Conservation (phyloP, 169 alveolate species). For the Cryptosporidium felis region DNA sequence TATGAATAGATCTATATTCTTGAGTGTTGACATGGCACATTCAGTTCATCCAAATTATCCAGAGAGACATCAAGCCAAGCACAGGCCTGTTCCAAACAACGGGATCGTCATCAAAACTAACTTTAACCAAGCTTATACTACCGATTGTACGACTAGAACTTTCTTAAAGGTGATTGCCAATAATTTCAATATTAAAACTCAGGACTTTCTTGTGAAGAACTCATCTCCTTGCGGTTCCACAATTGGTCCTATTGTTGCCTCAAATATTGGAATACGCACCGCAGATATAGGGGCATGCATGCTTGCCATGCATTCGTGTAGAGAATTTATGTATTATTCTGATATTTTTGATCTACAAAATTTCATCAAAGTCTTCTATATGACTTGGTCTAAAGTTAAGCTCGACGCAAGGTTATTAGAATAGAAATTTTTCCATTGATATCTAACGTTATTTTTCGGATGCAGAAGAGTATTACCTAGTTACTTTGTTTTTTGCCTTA, state of each 20-base stretch:
- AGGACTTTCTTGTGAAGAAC: slow-evolving; percentile 92
- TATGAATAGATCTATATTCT: slow-evolving; percentile 77
- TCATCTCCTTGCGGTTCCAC: slow-evolving; percentile 97
- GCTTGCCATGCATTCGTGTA: slow-evolving; percentile 95
- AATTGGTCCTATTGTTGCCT: slow-evolving; percentile 92
- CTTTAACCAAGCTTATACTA: slow-evolving; percentile 90
- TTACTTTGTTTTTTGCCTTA: neutral
- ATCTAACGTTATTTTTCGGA: too few species aligned
- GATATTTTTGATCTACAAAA: slow-evolving; percentile 36
- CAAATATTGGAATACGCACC: slow-evolving; percentile 90
- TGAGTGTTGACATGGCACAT: slow-evolving; percentile 96
- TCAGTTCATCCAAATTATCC: slow-evolving; percentile 95
- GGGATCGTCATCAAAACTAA: slow-evolving; percentile 91
- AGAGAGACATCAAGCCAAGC: slow-evolving; percentile 90
- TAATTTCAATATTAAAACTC: slow-evolving; percentile 82
- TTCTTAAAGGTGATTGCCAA: slow-evolving; percentile 84
- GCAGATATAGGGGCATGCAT: slow-evolving; percentile 95
- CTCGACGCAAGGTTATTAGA: slow-evolving; percentile 25
- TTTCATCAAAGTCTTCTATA: slow-evolving; percentile 26
- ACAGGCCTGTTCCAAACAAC: slow-evolving; percentile 88
- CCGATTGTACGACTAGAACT: slow-evolving; percentile 87
- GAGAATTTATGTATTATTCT: slow-evolving; percentile 85
- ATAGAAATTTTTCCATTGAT: too few species aligned
- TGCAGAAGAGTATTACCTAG: too few species aligned
- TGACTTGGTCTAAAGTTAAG: slow-evolving; percentile 46